Base-by-base conservation (phyloP, 176 grass and related monocot species). In the Ensete glaucum region DNA sequence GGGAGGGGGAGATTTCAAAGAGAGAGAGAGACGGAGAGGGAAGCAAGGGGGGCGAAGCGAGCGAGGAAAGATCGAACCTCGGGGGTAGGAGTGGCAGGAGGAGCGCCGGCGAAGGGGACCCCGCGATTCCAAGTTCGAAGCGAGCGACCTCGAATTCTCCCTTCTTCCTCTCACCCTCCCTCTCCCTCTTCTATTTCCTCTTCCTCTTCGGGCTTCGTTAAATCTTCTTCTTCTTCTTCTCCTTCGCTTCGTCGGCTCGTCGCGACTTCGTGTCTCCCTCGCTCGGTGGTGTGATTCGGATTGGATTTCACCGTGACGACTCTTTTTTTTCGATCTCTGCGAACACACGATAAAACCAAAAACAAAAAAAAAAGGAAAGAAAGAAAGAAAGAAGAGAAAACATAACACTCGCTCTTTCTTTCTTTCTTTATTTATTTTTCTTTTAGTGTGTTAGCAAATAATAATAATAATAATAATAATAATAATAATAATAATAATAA, bases 111-210 rank as follows among this genome's bases (percentile, higher is more conserved):
- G 52, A 9, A 7, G 20, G 57, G 20, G 13, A 62, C 17, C 15
- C 11, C 2, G 19, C 8, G 48, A 49, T 14, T 24, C 20, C 50
- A 23, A 55, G 71, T 0, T 15, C 10, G 52, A 73, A 26, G 71
- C 50, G 71, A 25, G 71, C 50, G 71, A 25, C 53, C 72, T 74
- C 12, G 53, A 74, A 74, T 74, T 58, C 72, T 13, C 52, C 21
- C 15, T 56, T 17, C 71, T 26, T 49, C 43, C 50, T 24, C 51
- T 53, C 50, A 54, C 10, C 27, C 51, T 26, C 21, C 20, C 11
- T 51, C 21, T 51, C 48, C 49, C 15, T 49, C 34, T 69, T 71
- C 68, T 51, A 51, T 43, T 17, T 54, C 70, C 12, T 73, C 51
- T 54, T 54, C 67, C 67, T 12, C 71, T 73, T 53, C 71, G 20